Conservation (phyloP, 352 stramenopile species). For the Aphanomyces astaci region DNA sequence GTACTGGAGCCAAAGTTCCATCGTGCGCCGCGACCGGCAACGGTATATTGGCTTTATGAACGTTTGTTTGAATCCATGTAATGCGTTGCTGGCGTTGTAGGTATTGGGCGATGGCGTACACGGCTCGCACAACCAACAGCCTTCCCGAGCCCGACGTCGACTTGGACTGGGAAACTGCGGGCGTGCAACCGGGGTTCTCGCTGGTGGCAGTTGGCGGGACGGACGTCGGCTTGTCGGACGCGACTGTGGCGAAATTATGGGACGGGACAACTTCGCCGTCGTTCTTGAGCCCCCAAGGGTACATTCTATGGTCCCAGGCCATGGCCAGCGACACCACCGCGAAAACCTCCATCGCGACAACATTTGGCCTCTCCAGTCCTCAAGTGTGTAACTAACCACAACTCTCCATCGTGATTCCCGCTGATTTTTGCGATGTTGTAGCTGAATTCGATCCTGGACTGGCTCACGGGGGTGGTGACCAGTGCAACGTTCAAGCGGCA, state of each 20-base stretch:
- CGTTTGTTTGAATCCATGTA: no score
- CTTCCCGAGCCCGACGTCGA: slow-evolving; percentile 52
- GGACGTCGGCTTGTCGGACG: slow-evolving; percentile 14
- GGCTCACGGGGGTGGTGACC: slow-evolving; percentile 35
- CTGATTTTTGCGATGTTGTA: not conserved
- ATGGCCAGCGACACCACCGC: slow-evolving; percentile 19
- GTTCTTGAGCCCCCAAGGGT: slow-evolving; percentile 42
- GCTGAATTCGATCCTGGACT: slow-evolving; percentile 32
- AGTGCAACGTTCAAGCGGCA: slow-evolving; percentile 44
- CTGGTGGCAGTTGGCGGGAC: slow-evolving; percentile 26
- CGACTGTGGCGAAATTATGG: slow-evolving; percentile 31
- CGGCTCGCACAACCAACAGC: slow-evolving; percentile 34
- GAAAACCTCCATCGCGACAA: slow-evolving; percentile 21
- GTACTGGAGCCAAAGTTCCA: slow-evolving; percentile 35
- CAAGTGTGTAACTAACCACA: slow-evolving; percentile 22
- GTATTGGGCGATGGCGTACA: slow-evolving; percentile 46
- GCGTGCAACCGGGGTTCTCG: slow-evolving; percentile 49
- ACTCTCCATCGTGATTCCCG: not conserved
- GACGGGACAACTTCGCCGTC: slow-evolving; percentile 32
- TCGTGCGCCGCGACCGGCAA: slow-evolving; percentile 47
- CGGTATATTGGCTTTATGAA: no score
- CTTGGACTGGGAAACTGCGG: slow-evolving; percentile 39
- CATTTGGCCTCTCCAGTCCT: slow-evolving; percentile 28
- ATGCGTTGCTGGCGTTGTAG: no score
- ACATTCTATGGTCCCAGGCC: slow-evolving; percentile 37